A percentile compares a stretch with the other conserved stretches of the same genome.
phyloP scores from a whole-genome alignment of 768 basidiomycete species.

The Suillus paluster region DNA sequence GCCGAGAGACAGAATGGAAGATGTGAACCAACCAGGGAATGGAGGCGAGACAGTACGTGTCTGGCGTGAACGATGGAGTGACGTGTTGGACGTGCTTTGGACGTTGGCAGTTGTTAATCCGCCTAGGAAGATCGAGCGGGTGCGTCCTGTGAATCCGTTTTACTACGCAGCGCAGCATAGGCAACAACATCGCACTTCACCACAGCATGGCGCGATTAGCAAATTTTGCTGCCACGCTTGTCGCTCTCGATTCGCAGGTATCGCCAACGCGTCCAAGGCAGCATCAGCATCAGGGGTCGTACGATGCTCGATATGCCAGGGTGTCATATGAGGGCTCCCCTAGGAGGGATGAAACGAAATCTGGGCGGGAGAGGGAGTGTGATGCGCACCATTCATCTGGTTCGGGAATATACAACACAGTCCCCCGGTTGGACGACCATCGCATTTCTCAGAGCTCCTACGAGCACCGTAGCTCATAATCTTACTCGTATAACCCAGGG shows the following conservation, averaged over 20 bases:
- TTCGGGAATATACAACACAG: slow-evolving; percentile 19
- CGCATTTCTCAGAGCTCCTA: neutral
- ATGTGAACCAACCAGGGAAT: neutral
- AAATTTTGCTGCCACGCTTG: slow-evolving; percentile 11
- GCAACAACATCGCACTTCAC: slow-evolving; percentile 14
- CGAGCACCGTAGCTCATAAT: neutral
- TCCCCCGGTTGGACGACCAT: neutral
- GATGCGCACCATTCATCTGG: slow-evolving; percentile 5
- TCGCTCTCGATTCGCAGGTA: slow-evolving; percentile 30
- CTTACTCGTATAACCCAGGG: neutral
- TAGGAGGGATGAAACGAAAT: neutral
- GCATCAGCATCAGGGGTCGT: slow-evolving; percentile 33
- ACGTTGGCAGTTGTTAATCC: slow-evolving; percentile 39
- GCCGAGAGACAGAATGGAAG: neutral
- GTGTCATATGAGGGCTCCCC: neutral
- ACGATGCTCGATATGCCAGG: slow-evolving; percentile 10
- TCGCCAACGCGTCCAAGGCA: slow-evolving; percentile 27
- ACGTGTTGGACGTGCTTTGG: slow-evolving; percentile 57
- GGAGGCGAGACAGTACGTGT: slow-evolving; percentile 64
- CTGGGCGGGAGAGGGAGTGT: slow-evolving; percentile 8
- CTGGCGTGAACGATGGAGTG: slow-evolving; percentile 71
- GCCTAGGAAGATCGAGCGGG: neutral
- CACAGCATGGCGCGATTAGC: slow-evolving; percentile 11
- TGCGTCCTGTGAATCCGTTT: neutral
- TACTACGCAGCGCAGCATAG: neutral